These are phyloP conservation scores for Thalia dealbata DNA, from an alignment of 176 grass and related monocot genomes.

Conservation along the genomic window DNA sequence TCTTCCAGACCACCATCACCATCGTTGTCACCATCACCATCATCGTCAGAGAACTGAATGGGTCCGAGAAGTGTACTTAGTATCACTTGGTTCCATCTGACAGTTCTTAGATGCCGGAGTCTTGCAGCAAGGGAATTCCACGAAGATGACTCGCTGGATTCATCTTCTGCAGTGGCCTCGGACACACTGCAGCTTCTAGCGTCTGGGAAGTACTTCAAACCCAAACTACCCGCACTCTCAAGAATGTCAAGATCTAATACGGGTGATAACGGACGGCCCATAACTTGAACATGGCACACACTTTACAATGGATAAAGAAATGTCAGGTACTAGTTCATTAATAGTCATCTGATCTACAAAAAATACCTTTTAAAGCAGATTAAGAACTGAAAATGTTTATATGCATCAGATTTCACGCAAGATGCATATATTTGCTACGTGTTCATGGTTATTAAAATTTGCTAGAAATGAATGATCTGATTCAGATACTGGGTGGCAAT, in stretches of 20 bases:
- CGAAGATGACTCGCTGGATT: constrained; percentile 16
- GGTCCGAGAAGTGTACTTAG: constrained; percentile 27
- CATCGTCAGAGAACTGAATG: constrained; percentile 24
- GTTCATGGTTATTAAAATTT: background rate
- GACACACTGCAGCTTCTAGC: background rate
- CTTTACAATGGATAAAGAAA: constrained; percentile 31
- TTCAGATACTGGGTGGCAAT: background rate
- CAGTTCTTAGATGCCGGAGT: constrained; percentile 25
- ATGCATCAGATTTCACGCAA: background rate
- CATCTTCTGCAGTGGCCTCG: background rate
- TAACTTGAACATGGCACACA: constrained; percentile 62
- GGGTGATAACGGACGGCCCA: constrained; percentile 47
- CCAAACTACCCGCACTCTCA: constrained; percentile 1
- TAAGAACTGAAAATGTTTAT: background rate
- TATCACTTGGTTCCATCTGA: constrained; percentile 20
- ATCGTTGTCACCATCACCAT: constrained; percentile 1
- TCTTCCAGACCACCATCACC: constrained; percentile 10
- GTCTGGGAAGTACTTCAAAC: constrained; percentile 52
- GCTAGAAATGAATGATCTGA: background rate
- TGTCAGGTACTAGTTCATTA: background rate
- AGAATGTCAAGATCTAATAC: constrained; percentile 34
- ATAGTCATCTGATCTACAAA: background rate
- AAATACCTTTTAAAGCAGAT: background rate
- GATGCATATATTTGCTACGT: background rate
- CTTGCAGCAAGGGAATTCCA: constrained; percentile 32